Percentiles rank a stretch among this genome's conserved stretches.
These are phyloP conservation scores for Monosporascus sp. DNA, from an alignment of 2,329 filamentous ascomycete species.

Conservation along the genomic window DNA sequence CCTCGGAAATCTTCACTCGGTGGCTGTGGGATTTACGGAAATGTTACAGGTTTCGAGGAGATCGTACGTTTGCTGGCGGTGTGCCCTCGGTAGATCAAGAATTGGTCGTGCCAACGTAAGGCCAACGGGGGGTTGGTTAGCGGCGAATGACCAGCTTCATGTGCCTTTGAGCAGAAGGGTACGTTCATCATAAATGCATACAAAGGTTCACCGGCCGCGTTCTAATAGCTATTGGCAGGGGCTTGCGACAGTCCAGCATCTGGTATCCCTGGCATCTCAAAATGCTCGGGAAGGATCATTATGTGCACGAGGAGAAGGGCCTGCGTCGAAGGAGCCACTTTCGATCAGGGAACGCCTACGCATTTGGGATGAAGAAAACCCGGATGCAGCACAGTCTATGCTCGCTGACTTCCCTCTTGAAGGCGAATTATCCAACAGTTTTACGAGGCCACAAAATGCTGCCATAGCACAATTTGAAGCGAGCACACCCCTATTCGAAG, in stretches of 20 bases:
- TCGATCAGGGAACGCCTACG: constrained; percentile 37
- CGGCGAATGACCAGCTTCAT: constrained; percentile 5
- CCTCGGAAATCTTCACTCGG: background rate
- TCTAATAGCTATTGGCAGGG: constrained; percentile 12
- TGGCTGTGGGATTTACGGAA: background rate
- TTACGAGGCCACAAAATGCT: constrained; percentile 31
- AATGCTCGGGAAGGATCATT: constrained; percentile 1
- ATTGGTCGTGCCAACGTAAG: constrained; percentile 5
- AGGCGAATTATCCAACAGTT: constrained; percentile 27
- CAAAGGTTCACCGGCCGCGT: background rate
- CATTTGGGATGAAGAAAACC: constrained; percentile 36
- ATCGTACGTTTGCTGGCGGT: constrained; percentile 28
- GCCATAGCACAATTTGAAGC: constrained; percentile 24
- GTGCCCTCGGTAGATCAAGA: constrained; percentile 13
- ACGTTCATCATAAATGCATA: constrained; percentile 3
- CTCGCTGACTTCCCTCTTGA: constrained; percentile 22
- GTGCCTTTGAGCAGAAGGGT: constrained; percentile 17
- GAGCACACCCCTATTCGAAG: constrained; percentile 28
- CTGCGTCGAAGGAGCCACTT: background rate
- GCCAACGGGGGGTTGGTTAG: constrained; percentile 5
- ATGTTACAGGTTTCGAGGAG: constrained; percentile 24
- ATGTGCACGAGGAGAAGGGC: constrained; percentile 1
- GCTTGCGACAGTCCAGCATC: constrained; percentile 23
- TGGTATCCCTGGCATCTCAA: background rate
- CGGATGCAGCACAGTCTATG: constrained; percentile 14